Conservation (phyloP, 352 stramenopile genomes). For the Phytophthora ohioensis region DNA sequence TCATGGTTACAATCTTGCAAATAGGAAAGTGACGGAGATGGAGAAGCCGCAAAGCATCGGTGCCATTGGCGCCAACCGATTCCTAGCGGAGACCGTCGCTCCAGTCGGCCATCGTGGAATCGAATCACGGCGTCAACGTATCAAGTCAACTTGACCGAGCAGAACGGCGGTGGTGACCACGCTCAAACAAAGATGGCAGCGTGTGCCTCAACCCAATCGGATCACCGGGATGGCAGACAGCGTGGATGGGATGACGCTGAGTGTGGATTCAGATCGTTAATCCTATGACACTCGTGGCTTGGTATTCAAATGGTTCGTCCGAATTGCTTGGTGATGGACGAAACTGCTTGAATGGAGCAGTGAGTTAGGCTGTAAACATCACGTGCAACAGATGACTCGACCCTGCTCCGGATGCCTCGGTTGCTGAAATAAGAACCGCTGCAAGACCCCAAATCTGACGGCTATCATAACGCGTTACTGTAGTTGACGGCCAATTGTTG, state of each 20-base stretch:
- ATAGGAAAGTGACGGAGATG: constrained; percentile 19
- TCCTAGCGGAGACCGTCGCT: constrained; percentile 9
- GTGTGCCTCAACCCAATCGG: constrained; percentile 35
- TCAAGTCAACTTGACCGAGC: neutral
- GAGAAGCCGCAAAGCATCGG: neutral
- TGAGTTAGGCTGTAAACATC: constrained; percentile 13
- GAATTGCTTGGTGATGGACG: neutral
- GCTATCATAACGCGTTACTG: neutral
- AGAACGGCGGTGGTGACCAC: neutral
- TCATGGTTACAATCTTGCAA: constrained; percentile 23
- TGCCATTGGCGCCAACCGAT: constrained; percentile 21
- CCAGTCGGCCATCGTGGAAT: constrained; percentile 18
- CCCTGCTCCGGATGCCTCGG: neutral
- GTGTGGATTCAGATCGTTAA: constrained; percentile 14
- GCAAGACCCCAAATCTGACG: neutral
- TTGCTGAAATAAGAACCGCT: constrained; percentile 19
- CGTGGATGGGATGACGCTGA: constrained; percentile 19
- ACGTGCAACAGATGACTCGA: constrained; percentile 13
- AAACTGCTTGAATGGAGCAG: neutral
- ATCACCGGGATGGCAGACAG: constrained; percentile 20
- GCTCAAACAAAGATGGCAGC: neutral
- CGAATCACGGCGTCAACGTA: neutral
- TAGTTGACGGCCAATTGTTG: neutral
- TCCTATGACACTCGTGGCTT: constrained; percentile 1
- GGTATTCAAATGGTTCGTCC: constrained; percentile 14